These are phyloP conservation scores for Lyophyllum decastes DNA, from an alignment of 768 basidiomycete species.

Conservation along the genomic window DNA sequence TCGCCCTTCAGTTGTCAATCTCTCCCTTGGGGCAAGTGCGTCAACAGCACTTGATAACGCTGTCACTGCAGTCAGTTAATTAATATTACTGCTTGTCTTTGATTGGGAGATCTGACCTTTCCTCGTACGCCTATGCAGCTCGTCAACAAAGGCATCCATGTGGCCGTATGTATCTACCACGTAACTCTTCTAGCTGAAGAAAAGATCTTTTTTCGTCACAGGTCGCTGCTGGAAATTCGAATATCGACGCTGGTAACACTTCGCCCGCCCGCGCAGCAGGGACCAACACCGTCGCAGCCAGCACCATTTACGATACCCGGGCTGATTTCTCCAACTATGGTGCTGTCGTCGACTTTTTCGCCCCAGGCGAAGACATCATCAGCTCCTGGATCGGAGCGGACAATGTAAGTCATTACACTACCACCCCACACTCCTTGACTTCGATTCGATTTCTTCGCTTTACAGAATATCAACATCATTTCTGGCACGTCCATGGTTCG, in stretches of 20 bases:
- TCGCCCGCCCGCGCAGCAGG: conserved; percentile 33
- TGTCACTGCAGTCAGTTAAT: background rate
- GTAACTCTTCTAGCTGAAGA: background rate
- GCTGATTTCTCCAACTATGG: conserved; percentile 39
- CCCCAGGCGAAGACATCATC: conserved; percentile 30
- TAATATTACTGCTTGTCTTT: background rate
- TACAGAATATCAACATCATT: conserved; percentile 20
- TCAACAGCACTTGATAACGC: conserved; percentile 2
- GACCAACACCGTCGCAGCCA: conserved; percentile 37
- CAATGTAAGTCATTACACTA: conserved; percentile 9
- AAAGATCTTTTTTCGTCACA: background rate
- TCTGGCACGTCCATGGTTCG: conserved; percentile 30
- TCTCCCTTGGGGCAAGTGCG: conserved; percentile 4
- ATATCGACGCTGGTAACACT: conserved; percentile 24
- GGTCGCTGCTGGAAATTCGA: conserved; percentile 31
- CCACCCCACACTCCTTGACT: background rate
- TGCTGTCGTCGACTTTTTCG: conserved; percentile 33
- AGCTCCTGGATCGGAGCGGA: conserved; percentile 18
- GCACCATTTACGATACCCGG: conserved; percentile 28
- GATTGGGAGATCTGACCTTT: background rate
- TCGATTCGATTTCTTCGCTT: background rate
- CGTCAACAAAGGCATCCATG: background rate
- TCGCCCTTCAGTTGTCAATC: conserved; percentile 5
- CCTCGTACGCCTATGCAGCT: background rate
- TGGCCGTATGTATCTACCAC: background rate